Percentiles rank a stretch among this genome's conserved stretches.
phyloP scores from a whole-genome alignment of 495 filamentous ascomycete species.

The Penicillium maclennaniae region DNA sequence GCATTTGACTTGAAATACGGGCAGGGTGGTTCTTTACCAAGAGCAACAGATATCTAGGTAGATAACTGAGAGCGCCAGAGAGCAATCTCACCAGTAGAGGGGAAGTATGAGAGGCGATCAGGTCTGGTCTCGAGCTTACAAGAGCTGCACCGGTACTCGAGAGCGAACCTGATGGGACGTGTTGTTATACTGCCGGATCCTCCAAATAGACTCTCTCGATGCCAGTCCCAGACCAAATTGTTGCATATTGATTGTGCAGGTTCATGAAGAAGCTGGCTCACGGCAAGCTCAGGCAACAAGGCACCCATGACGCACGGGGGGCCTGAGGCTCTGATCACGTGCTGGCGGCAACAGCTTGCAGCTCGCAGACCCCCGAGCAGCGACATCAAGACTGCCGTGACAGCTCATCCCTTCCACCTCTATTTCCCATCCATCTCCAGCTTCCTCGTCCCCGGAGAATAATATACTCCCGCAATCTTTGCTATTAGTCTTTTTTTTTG shows the following conservation, averaged over 20 bases:
- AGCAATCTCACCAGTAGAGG: constrained; percentile 17
- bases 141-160: not conserved
- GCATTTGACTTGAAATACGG: not conserved
- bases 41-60: no score
- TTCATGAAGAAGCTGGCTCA: not conserved
- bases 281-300: constrained; percentile 17
- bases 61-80: not conserved
- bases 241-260: not conserved
- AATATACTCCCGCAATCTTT: not conserved
- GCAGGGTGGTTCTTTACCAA: no score
- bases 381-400: constrained; percentile 14
- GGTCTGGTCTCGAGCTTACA: not conserved
- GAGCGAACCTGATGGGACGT: not conserved
- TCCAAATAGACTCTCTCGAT: not conserved
- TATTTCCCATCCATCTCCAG: constrained; percentile 4
- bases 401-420: constrained; percentile 20
- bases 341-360: constrained; percentile 27
- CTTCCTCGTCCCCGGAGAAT: not conserved
- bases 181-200: not conserved
- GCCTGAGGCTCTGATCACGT: constrained; percentile 17
- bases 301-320: constrained; percentile 24
- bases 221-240: constrained; percentile 1
- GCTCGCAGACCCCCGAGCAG: constrained; percentile 22
- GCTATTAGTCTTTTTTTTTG: not conserved
- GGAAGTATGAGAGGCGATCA: constrained; percentile 18